A percentile compares a stretch with the other conserved stretches of the same genome.
These are phyloP conservation scores for Pleurotus salmoneostramineus DNA, from an alignment of 768 basidiomycete genomes.

Conservation along the genomic window DNA sequence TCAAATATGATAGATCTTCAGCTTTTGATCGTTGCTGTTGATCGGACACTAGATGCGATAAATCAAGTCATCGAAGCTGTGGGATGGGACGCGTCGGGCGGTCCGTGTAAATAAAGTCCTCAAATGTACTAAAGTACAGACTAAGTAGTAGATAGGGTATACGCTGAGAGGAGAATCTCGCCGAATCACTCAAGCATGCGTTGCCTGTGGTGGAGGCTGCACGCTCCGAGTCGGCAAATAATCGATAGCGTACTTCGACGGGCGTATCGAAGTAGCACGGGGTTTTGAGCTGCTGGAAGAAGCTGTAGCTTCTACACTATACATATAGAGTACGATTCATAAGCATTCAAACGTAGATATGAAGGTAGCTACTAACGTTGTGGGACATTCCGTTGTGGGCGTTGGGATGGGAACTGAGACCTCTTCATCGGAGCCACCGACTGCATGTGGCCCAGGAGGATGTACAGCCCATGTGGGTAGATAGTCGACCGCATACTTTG, in stretches of 20 bases:
- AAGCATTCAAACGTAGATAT: background rate
- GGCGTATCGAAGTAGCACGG: background rate
- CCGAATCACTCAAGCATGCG: background rate
- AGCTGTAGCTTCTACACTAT: background rate
- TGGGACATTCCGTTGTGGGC: background rate
- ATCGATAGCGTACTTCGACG: background rate
- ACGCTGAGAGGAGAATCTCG: no score
- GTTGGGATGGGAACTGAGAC: background rate
- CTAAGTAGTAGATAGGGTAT: no score
- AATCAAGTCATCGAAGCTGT: no score
- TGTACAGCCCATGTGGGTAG: constrained; percentile 5
- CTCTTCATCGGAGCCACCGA: background rate
- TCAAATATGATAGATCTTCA: no score
- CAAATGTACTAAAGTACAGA: no score
- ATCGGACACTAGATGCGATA: no score
- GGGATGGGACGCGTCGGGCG: no score
- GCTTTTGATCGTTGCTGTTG: no score
- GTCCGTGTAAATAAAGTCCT: no score
- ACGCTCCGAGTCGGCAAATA: background rate
- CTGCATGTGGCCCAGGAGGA: background rate
- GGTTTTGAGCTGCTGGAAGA: background rate
- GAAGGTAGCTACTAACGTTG: background rate
- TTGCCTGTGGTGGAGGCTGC: background rate
- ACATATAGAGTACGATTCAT: background rate
- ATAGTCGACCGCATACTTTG: constrained; percentile 3